Conservation (phyloP, 306 rosid genomes). For the Oxytropis ochrocephala region DNA sequence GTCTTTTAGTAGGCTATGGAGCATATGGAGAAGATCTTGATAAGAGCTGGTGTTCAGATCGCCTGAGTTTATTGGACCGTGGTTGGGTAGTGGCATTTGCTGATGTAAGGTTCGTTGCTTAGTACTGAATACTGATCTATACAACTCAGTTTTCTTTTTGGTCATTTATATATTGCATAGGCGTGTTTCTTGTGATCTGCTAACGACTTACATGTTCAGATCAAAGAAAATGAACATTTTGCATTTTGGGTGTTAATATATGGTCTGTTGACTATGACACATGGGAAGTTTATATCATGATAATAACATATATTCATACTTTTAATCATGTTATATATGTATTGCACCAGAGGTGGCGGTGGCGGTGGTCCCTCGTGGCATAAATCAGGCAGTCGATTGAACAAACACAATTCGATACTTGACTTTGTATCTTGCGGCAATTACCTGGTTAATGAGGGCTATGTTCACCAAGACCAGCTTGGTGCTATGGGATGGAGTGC, state of each 20-base stretch:
- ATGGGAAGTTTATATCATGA: constrained; percentile 10
- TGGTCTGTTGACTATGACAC: not conserved
- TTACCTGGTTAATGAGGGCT: constrained; percentile 58
- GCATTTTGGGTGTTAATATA: not conserved
- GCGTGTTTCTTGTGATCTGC: not conserved
- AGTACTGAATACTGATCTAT: not conserved
- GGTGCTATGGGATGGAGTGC: constrained; percentile 82
- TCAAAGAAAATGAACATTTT: constrained; percentile 6
- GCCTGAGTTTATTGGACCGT: constrained; percentile 83
- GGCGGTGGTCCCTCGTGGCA: constrained; percentile 77
- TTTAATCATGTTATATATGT: constrained; percentile 7
- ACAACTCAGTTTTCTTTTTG: not conserved
- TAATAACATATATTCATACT: not conserved
- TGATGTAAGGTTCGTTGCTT: constrained; percentile 66
- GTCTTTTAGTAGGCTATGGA: constrained; percentile 86
- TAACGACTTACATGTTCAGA: not conserved
- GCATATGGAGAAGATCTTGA: constrained; percentile 86
- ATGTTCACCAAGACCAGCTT: constrained; percentile 54
- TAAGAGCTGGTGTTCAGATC: constrained; percentile 76
- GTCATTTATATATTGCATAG: not conserved
- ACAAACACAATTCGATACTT: constrained; percentile 63
- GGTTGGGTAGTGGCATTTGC: constrained; percentile 97
- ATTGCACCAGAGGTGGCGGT: constrained; percentile 65
- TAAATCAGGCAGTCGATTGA: constrained; percentile 57
- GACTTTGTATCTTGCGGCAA: constrained; percentile 80